These are phyloP conservation scores for Neofusicoccum cordaticola DNA, from an alignment of 2,329 filamentous ascomycete species.

Conservation along the genomic window DNA sequence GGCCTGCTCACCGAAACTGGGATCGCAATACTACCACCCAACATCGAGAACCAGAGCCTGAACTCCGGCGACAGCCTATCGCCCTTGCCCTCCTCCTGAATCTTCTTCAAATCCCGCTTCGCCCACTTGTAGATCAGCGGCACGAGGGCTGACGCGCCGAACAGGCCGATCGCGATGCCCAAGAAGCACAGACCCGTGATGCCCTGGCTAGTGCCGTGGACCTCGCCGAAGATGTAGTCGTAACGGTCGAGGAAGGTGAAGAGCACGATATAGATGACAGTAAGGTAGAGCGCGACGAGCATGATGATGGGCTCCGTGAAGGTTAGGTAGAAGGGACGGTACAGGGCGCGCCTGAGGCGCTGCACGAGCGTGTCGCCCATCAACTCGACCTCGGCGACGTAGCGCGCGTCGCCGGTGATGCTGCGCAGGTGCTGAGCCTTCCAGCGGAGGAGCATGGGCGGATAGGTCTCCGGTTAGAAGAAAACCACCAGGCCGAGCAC, in stretches of 20 bases:
- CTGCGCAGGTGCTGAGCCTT: constrained; percentile 33
- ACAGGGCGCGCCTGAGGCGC: constrained; percentile 37
- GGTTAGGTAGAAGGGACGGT: constrained; percentile 45
- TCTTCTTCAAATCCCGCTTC: constrained; percentile 41
- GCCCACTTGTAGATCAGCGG: constrained; percentile 48
- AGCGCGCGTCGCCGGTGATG: constrained; percentile 42
- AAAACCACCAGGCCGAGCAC: constrained; percentile 33
- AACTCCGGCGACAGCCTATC: constrained; percentile 54
- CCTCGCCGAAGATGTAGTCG: constrained; percentile 50
- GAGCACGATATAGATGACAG: constrained; percentile 53
- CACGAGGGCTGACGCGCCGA: constrained; percentile 37
- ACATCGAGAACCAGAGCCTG: constrained; percentile 53
- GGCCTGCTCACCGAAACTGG: constrained; percentile 26
- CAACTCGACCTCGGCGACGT: constrained; percentile 47
- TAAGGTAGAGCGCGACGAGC: constrained; percentile 51
- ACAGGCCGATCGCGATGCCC: constrained; percentile 45
- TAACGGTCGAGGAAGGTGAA: constrained; percentile 56
- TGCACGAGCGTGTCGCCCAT: constrained; percentile 37
- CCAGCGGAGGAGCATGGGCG: constrained; percentile 38
- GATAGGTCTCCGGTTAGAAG: constrained; percentile 52
- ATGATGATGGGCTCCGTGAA: constrained; percentile 45
- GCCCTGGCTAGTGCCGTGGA: constrained; percentile 46
- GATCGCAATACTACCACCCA: constrained; percentile 47
- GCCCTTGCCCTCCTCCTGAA: constrained; percentile 38
- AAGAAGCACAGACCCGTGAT: constrained; percentile 50